These are phyloP conservation scores for Hyphodiscus sp. DNA, from an alignment of 2,329 filamentous ascomycete species.

Conservation along the genomic window DNA sequence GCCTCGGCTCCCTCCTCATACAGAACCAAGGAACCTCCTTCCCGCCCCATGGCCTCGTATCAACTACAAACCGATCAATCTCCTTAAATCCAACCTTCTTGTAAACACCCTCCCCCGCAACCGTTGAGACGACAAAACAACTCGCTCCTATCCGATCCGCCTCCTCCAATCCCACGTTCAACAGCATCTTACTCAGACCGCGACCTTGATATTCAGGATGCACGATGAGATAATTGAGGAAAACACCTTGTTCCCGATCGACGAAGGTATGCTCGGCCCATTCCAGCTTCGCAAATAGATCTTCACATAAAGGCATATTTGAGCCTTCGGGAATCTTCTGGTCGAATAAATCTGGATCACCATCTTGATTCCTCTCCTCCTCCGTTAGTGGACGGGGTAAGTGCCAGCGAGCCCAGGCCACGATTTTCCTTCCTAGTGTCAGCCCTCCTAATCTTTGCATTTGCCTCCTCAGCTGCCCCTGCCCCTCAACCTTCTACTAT, in stretches of 20 bases:
- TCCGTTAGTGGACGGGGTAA: not conserved
- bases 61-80: not conserved
- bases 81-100: not conserved
- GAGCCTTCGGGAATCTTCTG: not conserved
- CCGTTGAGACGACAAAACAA: not conserved
- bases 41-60: not conserved
- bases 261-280: not conserved
- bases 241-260: not conserved
- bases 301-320: not conserved
- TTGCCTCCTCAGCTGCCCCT: too few relatives aligned
- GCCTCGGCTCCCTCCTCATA: not conserved
- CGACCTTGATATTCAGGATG: constrained; percentile 1
- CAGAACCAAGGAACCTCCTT: not conserved
- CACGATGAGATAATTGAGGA: constrained; percentile 1
- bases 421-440: not conserved
- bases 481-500: too few relatives aligned
- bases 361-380: not conserved
- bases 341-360: not conserved
- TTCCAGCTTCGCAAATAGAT: not conserved
- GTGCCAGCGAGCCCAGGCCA: not conserved
- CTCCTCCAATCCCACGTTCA: not conserved
- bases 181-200: not conserved
- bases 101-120: not conserved
- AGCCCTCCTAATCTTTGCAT: not conserved
- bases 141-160: not conserved